A percentile compares a stretch with the other conserved stretches of the same genome.
These are phyloP conservation scores for Citrus unshiu DNA, from an alignment of 345 rosid species.

Conservation along the genomic window DNA sequence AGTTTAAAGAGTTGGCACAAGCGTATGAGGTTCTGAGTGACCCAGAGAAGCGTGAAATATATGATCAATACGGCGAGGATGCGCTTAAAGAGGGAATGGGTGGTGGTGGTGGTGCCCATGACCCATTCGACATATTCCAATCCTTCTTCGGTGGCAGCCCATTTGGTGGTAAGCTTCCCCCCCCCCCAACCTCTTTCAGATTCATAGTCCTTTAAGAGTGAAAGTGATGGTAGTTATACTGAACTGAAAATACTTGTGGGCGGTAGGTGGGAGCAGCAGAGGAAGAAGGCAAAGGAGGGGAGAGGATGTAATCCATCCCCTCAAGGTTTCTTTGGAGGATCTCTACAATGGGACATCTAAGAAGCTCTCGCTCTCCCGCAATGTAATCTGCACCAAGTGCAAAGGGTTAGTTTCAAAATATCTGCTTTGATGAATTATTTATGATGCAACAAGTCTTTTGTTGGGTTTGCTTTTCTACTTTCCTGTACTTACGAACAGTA, in stretches of 20 bases:
- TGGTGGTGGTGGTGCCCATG: slow-evolving; percentile 65
- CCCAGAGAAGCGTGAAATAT: slow-evolving; percentile 76
- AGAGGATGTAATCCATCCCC: slow-evolving; percentile 85
- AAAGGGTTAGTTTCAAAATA: slow-evolving; percentile 54
- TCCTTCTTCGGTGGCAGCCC: slow-evolving; percentile 80
- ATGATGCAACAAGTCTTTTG: background rate
- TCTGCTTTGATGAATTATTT: background rate
- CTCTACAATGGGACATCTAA: slow-evolving; percentile 75
- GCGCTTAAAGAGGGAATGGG: slow-evolving; percentile 92
- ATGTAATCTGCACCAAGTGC: slow-evolving; percentile 77
- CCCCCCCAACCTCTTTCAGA: background rate
- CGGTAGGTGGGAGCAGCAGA: slow-evolving; percentile 74
- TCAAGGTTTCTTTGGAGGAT: slow-evolving; percentile 85
- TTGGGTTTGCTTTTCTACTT: background rate
- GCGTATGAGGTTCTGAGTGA: slow-evolving; percentile 79
- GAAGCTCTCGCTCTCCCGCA: slow-evolving; percentile 80
- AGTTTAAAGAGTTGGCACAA: slow-evolving; percentile 81
- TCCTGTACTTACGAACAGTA: background rate
- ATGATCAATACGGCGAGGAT: slow-evolving; percentile 82
- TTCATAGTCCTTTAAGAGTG: no score
- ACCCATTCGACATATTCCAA: slow-evolving; percentile 73
- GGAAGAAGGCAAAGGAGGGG: slow-evolving; percentile 91
- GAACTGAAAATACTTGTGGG: background rate
- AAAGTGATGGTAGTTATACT: background rate
- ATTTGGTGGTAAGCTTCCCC: slow-evolving; percentile 43